Evolutionary conservation across 768 basidiomycete genomes (phyloP).

Genomic region (Suillus americanus): DNA sequence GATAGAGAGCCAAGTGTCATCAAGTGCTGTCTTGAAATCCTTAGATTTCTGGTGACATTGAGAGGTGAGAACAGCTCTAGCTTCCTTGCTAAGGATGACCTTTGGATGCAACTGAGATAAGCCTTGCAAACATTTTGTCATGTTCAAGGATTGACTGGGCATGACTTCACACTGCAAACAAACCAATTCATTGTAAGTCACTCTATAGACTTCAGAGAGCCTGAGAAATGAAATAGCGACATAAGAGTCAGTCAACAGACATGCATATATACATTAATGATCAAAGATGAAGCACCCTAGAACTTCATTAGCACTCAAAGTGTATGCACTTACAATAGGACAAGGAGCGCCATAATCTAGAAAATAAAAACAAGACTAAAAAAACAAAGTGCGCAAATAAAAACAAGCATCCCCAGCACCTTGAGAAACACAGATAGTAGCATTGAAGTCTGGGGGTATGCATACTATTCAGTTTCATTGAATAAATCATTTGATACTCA

Average conservation of each 20-base stretch:
- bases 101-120: background rate
- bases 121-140: background rate
- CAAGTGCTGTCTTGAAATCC: background rate
- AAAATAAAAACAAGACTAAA: background rate
- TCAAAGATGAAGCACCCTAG: background rate
- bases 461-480: background rate
- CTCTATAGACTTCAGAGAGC: too few relatives aligned
- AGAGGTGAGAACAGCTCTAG: background rate
- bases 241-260: background rate
- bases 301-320: background rate
- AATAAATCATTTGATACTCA: background rate
- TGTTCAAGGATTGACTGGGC: too few relatives aligned
- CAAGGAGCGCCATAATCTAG: background rate
- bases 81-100: background rate
- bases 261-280: background rate
- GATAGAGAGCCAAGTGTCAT: background rate
- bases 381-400: background rate
- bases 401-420: background rate
- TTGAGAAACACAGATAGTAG: background rate
- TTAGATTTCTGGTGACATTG: background rate
- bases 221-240: background rate
- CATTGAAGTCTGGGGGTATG: background rate
- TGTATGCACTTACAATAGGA: background rate
- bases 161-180: too few relatives aligned
- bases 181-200: too few relatives aligned